Percentiles rank a stretch among this genome's conserved stretches.
Evolutionary conservation across 2,329 filamentous ascomycete species (phyloP).

Genomic region (Phaeosphaeriaceae sp.): DNA sequence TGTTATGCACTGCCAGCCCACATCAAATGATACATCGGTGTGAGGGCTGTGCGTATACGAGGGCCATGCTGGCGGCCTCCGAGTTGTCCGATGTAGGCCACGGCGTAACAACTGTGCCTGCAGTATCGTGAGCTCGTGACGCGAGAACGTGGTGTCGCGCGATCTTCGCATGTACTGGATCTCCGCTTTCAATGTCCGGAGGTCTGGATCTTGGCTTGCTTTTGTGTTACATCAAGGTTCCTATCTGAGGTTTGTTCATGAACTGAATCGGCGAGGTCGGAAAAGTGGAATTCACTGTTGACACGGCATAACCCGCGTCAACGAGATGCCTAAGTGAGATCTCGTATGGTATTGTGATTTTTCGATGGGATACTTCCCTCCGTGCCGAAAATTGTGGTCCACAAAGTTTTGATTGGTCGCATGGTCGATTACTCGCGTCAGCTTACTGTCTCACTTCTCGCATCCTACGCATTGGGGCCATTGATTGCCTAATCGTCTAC

Average conservation of each 20-base stretch:
- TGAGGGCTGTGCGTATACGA: slow-evolving; percentile 1
- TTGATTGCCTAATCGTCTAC: neutral
- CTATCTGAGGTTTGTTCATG: neutral
- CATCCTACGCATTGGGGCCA: neutral
- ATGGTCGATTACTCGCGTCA: neutral
- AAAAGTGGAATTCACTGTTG: neutral
- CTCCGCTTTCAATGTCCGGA: slow-evolving; percentile 8
- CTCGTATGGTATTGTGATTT: neutral
- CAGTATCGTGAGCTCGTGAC: neutral
- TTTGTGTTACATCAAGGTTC: slow-evolving; percentile 1
- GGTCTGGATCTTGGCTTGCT: neutral
- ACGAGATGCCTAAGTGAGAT: neutral
- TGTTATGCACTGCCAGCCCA: neutral
- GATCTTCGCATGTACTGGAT: slow-evolving; percentile 2
- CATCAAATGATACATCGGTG: neutral
- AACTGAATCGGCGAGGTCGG: neutral
- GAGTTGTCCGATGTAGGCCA: neutral
- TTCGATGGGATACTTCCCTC: neutral
- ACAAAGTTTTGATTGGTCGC: neutral
- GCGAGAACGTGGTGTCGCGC: neutral
- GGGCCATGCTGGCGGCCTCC: slow-evolving; percentile 1
- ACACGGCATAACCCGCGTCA: neutral
- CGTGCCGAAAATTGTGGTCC: neutral
- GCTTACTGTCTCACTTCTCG: neutral
- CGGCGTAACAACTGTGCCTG: neutral